Base-by-base conservation (phyloP, 2,329 filamentous ascomycete species). In the Sporothrix mexicana region DNA sequence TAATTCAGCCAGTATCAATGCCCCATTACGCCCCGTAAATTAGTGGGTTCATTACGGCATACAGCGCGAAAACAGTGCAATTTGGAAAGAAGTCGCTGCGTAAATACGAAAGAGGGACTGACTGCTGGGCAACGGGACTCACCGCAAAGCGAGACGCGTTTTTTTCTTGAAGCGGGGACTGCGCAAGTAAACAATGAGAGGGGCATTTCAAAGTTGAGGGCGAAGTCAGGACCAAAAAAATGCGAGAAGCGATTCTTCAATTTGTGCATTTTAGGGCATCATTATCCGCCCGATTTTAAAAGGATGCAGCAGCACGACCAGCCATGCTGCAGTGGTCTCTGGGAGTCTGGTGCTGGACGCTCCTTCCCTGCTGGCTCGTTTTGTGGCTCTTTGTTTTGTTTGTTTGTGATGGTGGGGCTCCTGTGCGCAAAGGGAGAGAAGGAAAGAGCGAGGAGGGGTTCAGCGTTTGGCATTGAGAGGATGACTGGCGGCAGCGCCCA, bases 341-440 rank as follows among this genome's bases (percentile, higher is more conserved):
- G 30, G 30, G 7, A 36, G 30, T 36, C 30, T 36, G 30, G 30
- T 36, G 30, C 30, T 61, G 59, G 43, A 41, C 30, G 57, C 49
- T 61, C 25, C 23, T 53, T 43, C 25, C 59, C 30, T 36, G 49
- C 8, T 15, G 4, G 49, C 8, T 15, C 2, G 59, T 71, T 57
- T n/a, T 57, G 47, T 43, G n/a, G 47, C n/a, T 20, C 55, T 72
- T 72, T 72, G 73, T 74, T 72, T 72, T 74, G 73, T 74, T 74
- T 74, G 73, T 73, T 74, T 74, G 51, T 53, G 70, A 70, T 71
- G 71, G 73, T 73, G 73, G 73, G 73, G 72, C 72, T 36, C 30
- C 30, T 36, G 30, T 55, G 25, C 71, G 25, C 62, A 67, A 51
- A 67, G 23, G 45, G 45, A 53, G 55, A 59, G 55, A 4, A 36